Evolutionary conservation across 169 alveolate species (phyloP), one percentile per base, ranked within the genome.

Genomic region (Cryptosporidium tyzzeri): DNA sequence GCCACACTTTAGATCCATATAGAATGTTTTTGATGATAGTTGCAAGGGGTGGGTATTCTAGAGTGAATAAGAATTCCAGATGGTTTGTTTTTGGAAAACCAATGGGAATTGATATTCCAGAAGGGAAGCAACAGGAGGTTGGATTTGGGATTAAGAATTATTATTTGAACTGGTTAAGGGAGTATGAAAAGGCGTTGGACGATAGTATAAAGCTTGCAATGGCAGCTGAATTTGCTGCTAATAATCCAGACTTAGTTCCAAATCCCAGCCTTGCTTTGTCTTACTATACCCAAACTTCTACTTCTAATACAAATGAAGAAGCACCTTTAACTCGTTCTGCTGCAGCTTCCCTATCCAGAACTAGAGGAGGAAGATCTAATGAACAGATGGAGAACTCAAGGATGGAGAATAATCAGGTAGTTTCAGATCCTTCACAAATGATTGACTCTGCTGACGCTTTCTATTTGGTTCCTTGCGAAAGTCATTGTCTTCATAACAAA

Each of bases 51-150:
- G 89, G 89, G 35, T 80, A 59, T 33, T 80, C 89, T 3, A 61
- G 89, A 45, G 89, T 80, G 50, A 80, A 80, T 62, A 80, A 80
- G 55, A 80, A 80, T 39, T 80, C 89, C 33, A 61, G 89, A 61
- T 80, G 89, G 89, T 80, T 80, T 59, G 89, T 80, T 61, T 80
- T 80, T 62, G 89, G 80, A 1, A 80, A 80, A 35, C 89, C 89
- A 2, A 61, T 80, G 89, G 89, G 89, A 14, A 80, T 80, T 44
- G 68, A 59, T 62, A 62, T 80, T 39, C 89, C 89, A 12, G 89
- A 80, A 16, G 75, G 89, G 10, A 65, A 80, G 50, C 89, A 80
- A 31, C 89, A 80, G 37, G 75, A 80, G 35, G 70, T 80, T 26
- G 89, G 89, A 6, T 58, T 80, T 48, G 75, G 89, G 8, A 80